phyloP scores from a whole-genome alignment of 192 early-diverging fungal genomes.

The Coemansia sp. region DNA sequence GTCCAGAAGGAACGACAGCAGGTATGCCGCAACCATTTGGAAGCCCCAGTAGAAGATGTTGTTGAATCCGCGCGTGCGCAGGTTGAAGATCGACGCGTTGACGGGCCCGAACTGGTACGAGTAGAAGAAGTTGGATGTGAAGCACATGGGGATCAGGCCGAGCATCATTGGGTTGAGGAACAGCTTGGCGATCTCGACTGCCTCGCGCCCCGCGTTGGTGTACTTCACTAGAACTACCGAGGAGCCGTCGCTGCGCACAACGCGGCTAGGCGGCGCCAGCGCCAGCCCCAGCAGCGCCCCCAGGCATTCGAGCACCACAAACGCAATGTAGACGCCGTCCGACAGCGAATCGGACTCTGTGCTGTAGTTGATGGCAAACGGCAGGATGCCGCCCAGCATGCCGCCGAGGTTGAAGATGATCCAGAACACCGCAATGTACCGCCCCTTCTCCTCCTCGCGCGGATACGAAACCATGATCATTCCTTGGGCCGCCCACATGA shows the following conservation, averaged over 20 bases:
- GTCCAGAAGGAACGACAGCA: conserved; percentile 73
- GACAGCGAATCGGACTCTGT: conserved; percentile 51
- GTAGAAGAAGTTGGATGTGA: conserved; percentile 80
- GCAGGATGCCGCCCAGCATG: conserved; percentile 72
- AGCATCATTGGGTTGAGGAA: conserved; percentile 71
- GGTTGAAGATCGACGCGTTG: conserved; percentile 67
- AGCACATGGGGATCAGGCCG: conserved; percentile 67
- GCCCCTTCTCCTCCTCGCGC: conserved; percentile 73
- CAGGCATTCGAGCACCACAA: conserved; percentile 71
- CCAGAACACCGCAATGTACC: conserved; percentile 84
- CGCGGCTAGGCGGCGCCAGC: conserved; percentile 64
- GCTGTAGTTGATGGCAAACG: conserved; percentile 69
- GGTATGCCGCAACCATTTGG: conserved; percentile 70
- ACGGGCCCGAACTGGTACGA: conserved; percentile 72
- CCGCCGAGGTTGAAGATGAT: conserved; percentile 82
- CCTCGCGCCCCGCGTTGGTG: conserved; percentile 66
- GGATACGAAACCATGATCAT: conserved; percentile 86
- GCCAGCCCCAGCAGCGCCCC: conserved; percentile 63
- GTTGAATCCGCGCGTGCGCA: conserved; percentile 74
- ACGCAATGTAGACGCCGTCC: conserved; percentile 73
- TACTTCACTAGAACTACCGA: conserved; percentile 66
- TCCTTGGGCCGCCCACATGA: conserved; percentile 75
- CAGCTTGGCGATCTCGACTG: conserved; percentile 59
- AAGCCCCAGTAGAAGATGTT: conserved; percentile 76
- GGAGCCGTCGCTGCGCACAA: conserved; percentile 68